phyloP scores from a whole-genome alignment of 202 grass and related monocot genomes.

The Elaeis oleifera region DNA sequence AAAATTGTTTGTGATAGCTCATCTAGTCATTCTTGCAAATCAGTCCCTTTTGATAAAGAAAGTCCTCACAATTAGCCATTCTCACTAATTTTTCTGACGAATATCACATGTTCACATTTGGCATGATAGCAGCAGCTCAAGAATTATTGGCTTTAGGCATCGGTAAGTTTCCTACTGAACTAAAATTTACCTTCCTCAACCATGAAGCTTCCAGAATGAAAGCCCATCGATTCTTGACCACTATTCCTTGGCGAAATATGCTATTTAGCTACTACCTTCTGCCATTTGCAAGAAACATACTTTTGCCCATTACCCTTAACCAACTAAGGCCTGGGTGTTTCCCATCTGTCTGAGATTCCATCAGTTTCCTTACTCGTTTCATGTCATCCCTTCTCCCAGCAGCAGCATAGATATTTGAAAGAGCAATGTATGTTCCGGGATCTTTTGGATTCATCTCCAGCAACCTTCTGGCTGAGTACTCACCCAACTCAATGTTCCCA shows the following conservation, averaged over 20 bases:
- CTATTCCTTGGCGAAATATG: neutral
- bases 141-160: too few species aligned
- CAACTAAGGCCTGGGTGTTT: conserved; percentile 30
- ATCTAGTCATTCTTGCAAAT: too few species aligned
- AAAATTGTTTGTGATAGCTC: too few species aligned
- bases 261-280: conserved; percentile 6
- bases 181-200: too few species aligned
- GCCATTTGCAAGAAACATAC: conserved; percentile 19
- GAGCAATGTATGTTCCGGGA: conserved; percentile 7
- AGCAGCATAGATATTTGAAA: conserved; percentile 23
- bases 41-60: too few species aligned
- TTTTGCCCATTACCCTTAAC: conserved; percentile 15
- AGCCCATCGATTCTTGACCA: too few species aligned
- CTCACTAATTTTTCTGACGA: too few species aligned
- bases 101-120: too few species aligned
- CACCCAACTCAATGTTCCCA: conserved; percentile 13
- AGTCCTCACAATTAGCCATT: too few species aligned
- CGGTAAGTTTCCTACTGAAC: too few species aligned
- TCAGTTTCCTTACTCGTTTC: conserved; percentile 10
- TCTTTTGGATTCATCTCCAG: conserved; percentile 16
- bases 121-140: too few species aligned
- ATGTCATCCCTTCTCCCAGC: conserved; percentile 9
- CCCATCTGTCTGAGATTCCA: conserved; percentile 11
- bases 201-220: too few species aligned
- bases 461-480: conserved; percentile 4